Evolutionary conservation across 2,329 filamentous ascomycete genomes (phyloP).

Genomic region (Cladosporium cucumerinum): DNA sequence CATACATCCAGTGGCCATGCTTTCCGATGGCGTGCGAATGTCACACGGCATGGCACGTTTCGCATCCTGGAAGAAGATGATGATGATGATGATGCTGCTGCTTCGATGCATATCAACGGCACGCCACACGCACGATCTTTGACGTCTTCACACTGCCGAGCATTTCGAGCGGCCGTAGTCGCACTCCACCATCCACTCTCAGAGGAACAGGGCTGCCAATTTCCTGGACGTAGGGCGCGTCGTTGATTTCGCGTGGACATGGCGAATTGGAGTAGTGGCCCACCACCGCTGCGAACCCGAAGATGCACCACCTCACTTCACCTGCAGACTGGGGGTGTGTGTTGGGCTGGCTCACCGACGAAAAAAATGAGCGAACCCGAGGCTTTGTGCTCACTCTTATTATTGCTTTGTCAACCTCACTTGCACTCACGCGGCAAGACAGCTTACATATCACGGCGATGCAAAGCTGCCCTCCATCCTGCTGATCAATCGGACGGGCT

Average conservation of each 20-base stretch:
- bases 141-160: slow-evolving; percentile 12
- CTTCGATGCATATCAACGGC: not conserved
- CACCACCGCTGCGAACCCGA: not conserved
- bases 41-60: slow-evolving; percentile 1
- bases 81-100: not conserved
- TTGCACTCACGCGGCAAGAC: not conserved
- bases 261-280: not conserved
- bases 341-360: not conserved
- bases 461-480: not conserved
- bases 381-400: not conserved
- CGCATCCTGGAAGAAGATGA: not conserved
- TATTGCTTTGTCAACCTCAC: not conserved
- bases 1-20: slow-evolving; percentile 1
- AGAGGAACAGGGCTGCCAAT: not conserved
- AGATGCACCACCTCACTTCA: slow-evolving; percentile 2
- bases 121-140: slow-evolving; percentile 2
- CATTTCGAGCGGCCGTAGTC: not conserved
- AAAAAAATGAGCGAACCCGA: not conserved
- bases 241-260: slow-evolving; percentile 8
- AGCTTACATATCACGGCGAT: not conserved
- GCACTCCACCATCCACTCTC: not conserved
- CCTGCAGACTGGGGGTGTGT: not conserved
- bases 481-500: slow-evolving; percentile 10
- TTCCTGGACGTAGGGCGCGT: slow-evolving; percentile 8
- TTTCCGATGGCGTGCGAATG: slow-evolving; percentile 11